These are phyloP conservation scores for Fusarium mangiferae DNA, from an alignment of 2,329 filamentous ascomycete species.

Conservation along the genomic window DNA sequence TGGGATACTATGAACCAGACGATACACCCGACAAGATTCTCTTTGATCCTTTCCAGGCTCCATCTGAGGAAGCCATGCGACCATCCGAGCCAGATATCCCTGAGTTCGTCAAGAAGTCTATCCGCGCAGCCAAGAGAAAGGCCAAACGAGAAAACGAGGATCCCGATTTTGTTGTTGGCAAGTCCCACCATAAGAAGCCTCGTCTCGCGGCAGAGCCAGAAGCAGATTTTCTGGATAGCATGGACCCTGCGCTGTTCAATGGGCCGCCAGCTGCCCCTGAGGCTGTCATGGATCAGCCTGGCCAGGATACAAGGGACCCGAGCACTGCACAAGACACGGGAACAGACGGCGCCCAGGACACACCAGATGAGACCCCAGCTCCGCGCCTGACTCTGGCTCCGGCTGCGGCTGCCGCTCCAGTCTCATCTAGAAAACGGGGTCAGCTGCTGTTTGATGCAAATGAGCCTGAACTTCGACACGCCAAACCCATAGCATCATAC, in stretches of 20 bases:
- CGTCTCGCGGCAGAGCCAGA: slow-evolving; percentile 44
- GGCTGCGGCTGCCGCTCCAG: neutral
- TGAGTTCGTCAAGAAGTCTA: slow-evolving; percentile 65
- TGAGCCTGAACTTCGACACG: slow-evolving; percentile 61
- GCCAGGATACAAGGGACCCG: slow-evolving; percentile 31
- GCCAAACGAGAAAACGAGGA: slow-evolving; percentile 64
- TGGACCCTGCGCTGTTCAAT: slow-evolving; percentile 66
- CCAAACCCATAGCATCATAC: slow-evolving; percentile 63
- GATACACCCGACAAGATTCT: slow-evolving; percentile 67
- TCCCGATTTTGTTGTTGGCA: slow-evolving; percentile 62
- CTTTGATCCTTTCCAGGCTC: slow-evolving; percentile 68
- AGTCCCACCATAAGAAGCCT: slow-evolving; percentile 56
- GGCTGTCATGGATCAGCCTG: slow-evolving; percentile 33
- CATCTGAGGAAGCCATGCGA: slow-evolving; percentile 56
- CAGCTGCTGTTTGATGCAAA: slow-evolving; percentile 54
- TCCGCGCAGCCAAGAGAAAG: slow-evolving; percentile 64
- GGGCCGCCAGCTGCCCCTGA: slow-evolving; percentile 21
- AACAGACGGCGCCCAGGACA: slow-evolving; percentile 17
- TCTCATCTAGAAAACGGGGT: slow-evolving; percentile 32
- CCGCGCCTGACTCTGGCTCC: neutral
- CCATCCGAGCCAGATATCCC: slow-evolving; percentile 60
- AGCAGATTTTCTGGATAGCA: slow-evolving; percentile 51
- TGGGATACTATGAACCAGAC: slow-evolving; percentile 70
- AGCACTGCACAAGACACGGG: slow-evolving; percentile 13
- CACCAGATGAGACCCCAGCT: slow-evolving; percentile 5